A percentile compares a stretch with the other conserved stretches of the same genome.
Evolutionary conservation across 805 yeast genomes (phyloP).

Genomic region (Zygotorulaspora sp.): DNA sequence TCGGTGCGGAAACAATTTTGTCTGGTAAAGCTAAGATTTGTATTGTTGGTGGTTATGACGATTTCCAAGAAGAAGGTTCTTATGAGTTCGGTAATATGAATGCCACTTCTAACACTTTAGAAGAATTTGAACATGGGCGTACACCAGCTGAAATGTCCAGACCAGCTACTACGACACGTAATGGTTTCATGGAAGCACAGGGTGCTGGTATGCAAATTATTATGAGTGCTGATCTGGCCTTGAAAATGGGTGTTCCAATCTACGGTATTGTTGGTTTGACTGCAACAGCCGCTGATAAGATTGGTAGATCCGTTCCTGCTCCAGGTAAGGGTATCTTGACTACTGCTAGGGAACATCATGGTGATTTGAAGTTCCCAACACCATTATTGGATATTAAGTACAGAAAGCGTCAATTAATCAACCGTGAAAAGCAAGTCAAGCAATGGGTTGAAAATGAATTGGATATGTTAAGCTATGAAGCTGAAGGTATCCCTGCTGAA

Average conservation of each 20-base stretch:
- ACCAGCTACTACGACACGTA: slow-evolving; percentile 93
- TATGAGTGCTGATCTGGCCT: slow-evolving; percentile 91
- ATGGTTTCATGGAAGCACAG: slow-evolving; percentile 99
- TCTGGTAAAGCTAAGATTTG: slow-evolving; percentile 94
- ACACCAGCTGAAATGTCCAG: slow-evolving; percentile 98
- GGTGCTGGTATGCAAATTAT: slow-evolving; percentile 98
- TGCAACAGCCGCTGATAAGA: slow-evolving; percentile 97
- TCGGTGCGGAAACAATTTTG: slow-evolving; percentile 89
- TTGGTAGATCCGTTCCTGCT: slow-evolving; percentile 98
- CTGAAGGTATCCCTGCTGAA: slow-evolving; percentile 45
- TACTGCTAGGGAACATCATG: slow-evolving; percentile 91
- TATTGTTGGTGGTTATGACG: slow-evolving; percentile 98
- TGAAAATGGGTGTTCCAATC: slow-evolving; percentile 98
- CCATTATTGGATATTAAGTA: slow-evolving; percentile 84
- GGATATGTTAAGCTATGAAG: slow-evolving; percentile 65
- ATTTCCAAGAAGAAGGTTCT: slow-evolving; percentile 98
- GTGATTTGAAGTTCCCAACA: slow-evolving; percentile 70
- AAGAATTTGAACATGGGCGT: slow-evolving; percentile 92
- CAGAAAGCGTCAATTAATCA: slow-evolving; percentile 85
- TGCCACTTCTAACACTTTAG: slow-evolving; percentile 87
- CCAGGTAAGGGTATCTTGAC: slow-evolving; percentile 99
- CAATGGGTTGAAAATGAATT: slow-evolving; percentile 83
- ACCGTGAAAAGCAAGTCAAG: slow-evolving; percentile 71
- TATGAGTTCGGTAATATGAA: slow-evolving; percentile 98
- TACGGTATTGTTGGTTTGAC: slow-evolving; percentile 92